phyloP scores from a whole-genome alignment of 2,329 filamentous ascomycete species.

The Clonostachys sp. region DNA sequence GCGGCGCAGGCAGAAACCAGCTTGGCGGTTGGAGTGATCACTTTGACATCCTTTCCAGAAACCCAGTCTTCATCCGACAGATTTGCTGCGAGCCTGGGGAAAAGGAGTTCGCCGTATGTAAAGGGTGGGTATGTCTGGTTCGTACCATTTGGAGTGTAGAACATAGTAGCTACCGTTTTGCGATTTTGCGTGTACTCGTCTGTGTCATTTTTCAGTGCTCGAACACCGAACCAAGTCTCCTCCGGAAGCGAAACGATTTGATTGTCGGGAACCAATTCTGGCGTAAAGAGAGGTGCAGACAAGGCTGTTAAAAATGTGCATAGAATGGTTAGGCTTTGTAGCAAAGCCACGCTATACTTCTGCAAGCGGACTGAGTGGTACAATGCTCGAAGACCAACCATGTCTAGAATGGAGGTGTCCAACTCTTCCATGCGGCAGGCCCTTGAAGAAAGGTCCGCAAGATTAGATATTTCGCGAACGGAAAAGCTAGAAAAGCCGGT shows the following conservation, averaged over 20 bases:
- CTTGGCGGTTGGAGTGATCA: neutral
- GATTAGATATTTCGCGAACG: neutral
- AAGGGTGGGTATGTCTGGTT: neutral
- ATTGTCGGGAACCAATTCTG: neutral
- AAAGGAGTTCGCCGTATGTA: neutral
- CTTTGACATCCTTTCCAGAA: neutral
- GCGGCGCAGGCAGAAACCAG: neutral
- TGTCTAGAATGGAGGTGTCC: neutral
- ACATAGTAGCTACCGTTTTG: too few relatives aligned
- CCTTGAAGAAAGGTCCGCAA: neutral
- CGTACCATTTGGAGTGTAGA: neutral
- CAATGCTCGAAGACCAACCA: neutral
- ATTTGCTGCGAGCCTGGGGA: neutral
- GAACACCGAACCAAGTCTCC: neutral
- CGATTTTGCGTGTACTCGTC: too few relatives aligned
- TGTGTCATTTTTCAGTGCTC: too few relatives aligned
- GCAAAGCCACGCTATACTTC: neutral
- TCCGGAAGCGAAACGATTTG: neutral
- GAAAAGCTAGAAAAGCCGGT: neutral
- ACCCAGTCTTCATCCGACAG: neutral
- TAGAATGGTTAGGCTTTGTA: neutral
- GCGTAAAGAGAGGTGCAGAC: neutral
- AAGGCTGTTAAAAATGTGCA: neutral
- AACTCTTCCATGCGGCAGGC: neutral
- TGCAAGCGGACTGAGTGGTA: neutral